Percentiles rank a stretch among this genome's conserved stretches.
phyloP scores from a whole-genome alignment of 495 filamentous ascomycete species.

The Penicillium longicatenatum region DNA sequence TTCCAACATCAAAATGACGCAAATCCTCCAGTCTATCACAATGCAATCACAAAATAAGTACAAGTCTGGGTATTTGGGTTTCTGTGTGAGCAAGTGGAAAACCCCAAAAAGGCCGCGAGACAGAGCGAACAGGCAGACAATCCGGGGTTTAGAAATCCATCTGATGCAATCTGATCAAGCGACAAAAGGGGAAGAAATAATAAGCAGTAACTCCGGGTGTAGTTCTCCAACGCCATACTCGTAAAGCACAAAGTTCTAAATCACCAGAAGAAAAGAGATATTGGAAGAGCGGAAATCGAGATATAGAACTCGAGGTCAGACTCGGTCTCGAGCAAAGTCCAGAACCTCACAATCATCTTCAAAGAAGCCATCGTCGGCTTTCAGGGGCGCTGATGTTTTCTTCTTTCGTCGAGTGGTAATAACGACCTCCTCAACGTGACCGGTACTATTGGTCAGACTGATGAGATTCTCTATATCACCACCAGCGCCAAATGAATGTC shows the following conservation, averaged over 20 bases:
- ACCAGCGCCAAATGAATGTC: constrained; percentile 37
- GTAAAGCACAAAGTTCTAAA: constrained; percentile 23
- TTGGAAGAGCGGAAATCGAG: constrained; percentile 3
- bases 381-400: constrained; percentile 40
- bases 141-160: constrained; percentile 13
- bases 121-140: constrained; percentile 12
- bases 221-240: constrained; percentile 21
- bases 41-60: constrained; percentile 15
- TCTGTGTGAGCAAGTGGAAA: constrained; percentile 23
- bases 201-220: constrained; percentile 20
- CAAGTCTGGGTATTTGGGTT: constrained; percentile 27
- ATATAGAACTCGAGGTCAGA: constrained; percentile 46
- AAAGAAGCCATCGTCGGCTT: constrained; percentile 82
- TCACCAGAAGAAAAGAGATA: constrained; percentile 13
- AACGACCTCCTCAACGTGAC: constrained; percentile 74
- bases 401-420: constrained; percentile 75
- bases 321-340: constrained; percentile 85
- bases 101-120: constrained; percentile 10
- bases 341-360: constrained; percentile 93
- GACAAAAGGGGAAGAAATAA: constrained; percentile 2
- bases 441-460: constrained; percentile 57
- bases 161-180: constrained; percentile 25
- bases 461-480: constrained; percentile 56
- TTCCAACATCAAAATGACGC: background rate
- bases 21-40: constrained; percentile 24